phyloP scores from a whole-genome alignment of 805 yeast species.

The Metschnikowia bowlesiae region DNA sequence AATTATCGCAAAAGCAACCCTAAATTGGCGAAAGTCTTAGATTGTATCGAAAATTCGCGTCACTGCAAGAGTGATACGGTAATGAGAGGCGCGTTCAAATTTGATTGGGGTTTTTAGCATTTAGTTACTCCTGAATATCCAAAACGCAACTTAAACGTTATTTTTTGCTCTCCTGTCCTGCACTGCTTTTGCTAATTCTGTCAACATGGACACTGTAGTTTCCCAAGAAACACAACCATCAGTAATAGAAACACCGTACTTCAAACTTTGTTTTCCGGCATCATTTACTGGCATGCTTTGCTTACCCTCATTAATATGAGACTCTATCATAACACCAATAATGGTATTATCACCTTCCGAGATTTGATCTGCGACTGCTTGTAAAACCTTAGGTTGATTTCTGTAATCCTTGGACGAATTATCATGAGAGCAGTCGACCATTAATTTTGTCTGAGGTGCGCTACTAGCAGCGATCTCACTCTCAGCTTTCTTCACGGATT shows the following conservation, averaged over 20 bases:
- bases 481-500: constrained; percentile 56
- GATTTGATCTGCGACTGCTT: constrained; percentile 72
- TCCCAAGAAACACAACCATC: constrained; percentile 97
- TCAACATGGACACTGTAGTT: constrained; percentile 68
- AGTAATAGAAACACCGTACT: constrained; percentile 94
- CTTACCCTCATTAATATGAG: constrained; percentile 86
- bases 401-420: constrained; percentile 86
- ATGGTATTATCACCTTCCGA: constrained; percentile 67
- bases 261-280: constrained; percentile 66
- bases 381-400: constrained; percentile 89
- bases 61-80: not conserved
- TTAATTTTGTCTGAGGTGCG: constrained; percentile 51
- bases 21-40: constrained; percentile 10
- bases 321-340: constrained; percentile 96
- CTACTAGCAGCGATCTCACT: constrained; percentile 46
- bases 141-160: not conserved
- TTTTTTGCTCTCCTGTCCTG: constrained; percentile 46
- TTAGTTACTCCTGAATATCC: not conserved
- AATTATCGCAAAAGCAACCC: constrained; percentile 31
- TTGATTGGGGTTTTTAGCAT: not conserved
- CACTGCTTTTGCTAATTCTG: constrained; percentile 73
- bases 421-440: constrained; percentile 98
- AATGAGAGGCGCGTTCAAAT: not conserved
- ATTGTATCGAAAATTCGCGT: not conserved
- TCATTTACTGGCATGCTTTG: constrained; percentile 65